Base-by-base conservation (phyloP, 352 stramenopile species). In the Phytopythium montanum region DNA sequence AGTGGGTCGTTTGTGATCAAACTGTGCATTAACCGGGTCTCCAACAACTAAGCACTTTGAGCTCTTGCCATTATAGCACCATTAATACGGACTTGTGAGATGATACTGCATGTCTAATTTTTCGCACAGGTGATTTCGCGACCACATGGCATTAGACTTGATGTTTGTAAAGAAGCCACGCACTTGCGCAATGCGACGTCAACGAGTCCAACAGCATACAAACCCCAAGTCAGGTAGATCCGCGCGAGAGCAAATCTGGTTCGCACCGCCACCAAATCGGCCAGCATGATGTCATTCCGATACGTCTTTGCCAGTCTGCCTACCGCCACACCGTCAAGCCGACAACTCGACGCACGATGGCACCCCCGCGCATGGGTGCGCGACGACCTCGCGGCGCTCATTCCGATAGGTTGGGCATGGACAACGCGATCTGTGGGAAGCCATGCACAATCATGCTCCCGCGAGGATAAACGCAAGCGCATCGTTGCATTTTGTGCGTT, bases 71-170 rank as follows among this genome's bases (percentile, higher is more conserved):
- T 38, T 12, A 46, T 16, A 8, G 39, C 5, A 10, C 39, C 39
- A 46, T 26, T 9, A 31, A 19, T 9, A 7, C 6, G 12, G 3
- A 52, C 28, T 52, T 52, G 12, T 19, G 4, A 3, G 9, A 21
- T 12, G n/a, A 13, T 52, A 21, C 13, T 18, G 26, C 33, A 34
- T 46, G 18, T 18, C 19, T 46, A 46, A 46, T 52, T 51, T 52
- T 52, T 52, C 45, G n/a, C 21, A 12, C 25, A 46, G 51, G 31
- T 44, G 51, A 19, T 42, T 33, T 19, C n/a, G 51, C 51, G 51
- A 42, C 51, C 18, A 33, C 14, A 45, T 56, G 29, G 19, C 3
- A 26, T 42, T 56, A 21, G 33, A 21, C 31, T 33, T 39, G 9
- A 12, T 29, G 33, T 42, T 45, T 34, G 21, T 19, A 29, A 21